Evolutionary conservation across 371 early-diverging fungal species (phyloP).

Genomic region (Mortierella sp.): DNA sequence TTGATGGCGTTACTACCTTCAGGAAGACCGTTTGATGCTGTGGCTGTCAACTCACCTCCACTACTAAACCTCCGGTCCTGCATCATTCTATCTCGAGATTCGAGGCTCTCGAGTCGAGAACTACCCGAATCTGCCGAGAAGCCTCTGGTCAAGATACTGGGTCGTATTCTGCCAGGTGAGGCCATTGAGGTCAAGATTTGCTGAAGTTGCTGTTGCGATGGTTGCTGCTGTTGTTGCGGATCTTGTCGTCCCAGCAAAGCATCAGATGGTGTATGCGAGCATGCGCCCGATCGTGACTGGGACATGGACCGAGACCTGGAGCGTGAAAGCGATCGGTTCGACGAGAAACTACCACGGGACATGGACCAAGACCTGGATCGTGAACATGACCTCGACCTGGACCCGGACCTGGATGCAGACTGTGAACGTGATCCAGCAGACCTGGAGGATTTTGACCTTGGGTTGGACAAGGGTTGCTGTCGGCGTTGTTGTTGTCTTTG

Average conservation of each 20-base stretch:
- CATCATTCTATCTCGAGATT: too few species aligned
- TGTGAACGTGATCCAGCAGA: constrained; percentile 1
- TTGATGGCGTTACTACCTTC: constrained; percentile 2
- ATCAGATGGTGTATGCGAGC: constrained; percentile 29
- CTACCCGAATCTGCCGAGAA: constrained; percentile 36
- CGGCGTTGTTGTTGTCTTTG: constrained; percentile 2
- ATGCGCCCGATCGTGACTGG: constrained; percentile 2
- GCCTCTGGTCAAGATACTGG: constrained; percentile 29
- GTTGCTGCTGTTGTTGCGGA: constrained; percentile 4
- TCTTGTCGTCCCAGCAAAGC: constrained; percentile 10
- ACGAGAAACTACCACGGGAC: constrained; percentile 14
- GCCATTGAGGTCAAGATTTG: constrained; percentile 8
- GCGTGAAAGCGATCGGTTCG: constrained; percentile 7
- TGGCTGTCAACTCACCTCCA: too few species aligned
- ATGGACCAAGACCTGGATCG: constrained; percentile 21
- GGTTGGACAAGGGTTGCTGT: background rate
- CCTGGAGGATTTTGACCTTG: too few species aligned
- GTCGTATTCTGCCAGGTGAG: constrained; percentile 19
- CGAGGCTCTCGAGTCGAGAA: constrained; percentile 23
- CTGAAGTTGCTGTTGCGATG: background rate
- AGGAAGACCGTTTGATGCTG: background rate
- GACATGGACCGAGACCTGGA: constrained; percentile 16
- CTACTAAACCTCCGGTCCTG: too few species aligned
- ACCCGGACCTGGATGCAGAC: constrained; percentile 12
- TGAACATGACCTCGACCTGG: constrained; percentile 28